Percentiles rank a stretch among this genome's conserved stretches.
Conservation (phyloP, 2,329 filamentous ascomycete species). For the Aspergillus sp. region DNA sequence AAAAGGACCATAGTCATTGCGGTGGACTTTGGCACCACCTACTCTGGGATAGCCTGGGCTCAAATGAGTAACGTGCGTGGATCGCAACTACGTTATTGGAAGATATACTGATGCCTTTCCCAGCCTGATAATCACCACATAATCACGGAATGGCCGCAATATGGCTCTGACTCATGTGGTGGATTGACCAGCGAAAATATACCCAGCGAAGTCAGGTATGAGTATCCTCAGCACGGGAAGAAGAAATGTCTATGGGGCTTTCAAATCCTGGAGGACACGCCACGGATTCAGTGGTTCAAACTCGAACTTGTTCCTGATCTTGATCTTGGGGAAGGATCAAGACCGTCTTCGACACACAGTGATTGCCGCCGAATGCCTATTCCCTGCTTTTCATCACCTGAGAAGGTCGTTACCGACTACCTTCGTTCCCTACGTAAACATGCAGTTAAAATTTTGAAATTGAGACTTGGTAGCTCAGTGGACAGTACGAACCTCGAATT, state of each 20-base stretch:
- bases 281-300: constrained; percentile 27
- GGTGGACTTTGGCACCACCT: constrained; percentile 30
- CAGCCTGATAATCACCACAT: constrained; percentile 22
- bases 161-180: no score
- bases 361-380: constrained; percentile 15
- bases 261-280: no score
- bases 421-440: constrained; percentile 18
- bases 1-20: constrained; percentile 18
- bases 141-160: constrained; percentile 22
- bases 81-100: no score
- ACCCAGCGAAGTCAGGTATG: no score
- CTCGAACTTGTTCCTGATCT: constrained; percentile 20
- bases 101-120: not conserved
- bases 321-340: constrained; percentile 11
- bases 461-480: constrained; percentile 16
- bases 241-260: no score
- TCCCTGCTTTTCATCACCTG: constrained; percentile 11
- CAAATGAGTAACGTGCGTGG: constrained; percentile 11
- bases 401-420: constrained; percentile 20
- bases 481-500: constrained; percentile 20
- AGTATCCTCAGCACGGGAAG: no score
- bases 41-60: constrained; percentile 26
- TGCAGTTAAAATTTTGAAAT: constrained; percentile 12
- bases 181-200: no score
- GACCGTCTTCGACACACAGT: constrained; percentile 9